Conservation (phyloP, 2,329 filamentous ascomycete genomes). For the Stemphylium vesicarium region DNA sequence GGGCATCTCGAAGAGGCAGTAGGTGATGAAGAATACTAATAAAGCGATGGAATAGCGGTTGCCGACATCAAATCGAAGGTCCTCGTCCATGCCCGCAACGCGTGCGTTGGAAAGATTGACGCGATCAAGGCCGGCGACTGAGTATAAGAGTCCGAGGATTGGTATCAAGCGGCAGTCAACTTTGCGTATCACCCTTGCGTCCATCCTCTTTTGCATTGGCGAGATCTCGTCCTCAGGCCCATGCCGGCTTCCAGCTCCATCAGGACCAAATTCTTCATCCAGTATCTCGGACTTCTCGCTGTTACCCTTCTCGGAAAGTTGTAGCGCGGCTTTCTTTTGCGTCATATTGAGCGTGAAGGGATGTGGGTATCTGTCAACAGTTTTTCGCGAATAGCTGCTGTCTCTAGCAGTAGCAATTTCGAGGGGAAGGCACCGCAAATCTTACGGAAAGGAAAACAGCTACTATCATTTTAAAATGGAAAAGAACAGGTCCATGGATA, state of each 20-base stretch:
- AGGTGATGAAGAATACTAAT: slow-evolving; percentile 18
- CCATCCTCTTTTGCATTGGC: background rate
- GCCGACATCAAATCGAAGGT: slow-evolving; percentile 21
- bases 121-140: slow-evolving; percentile 25
- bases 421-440: background rate
- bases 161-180: slow-evolving; percentile 46
- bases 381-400: too few species aligned
- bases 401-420: background rate
- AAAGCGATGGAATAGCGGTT: slow-evolving; percentile 21
- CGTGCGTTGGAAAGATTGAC: slow-evolving; percentile 25
- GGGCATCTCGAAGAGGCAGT: slow-evolving; percentile 36
- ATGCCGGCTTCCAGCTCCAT: background rate
- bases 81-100: slow-evolving; percentile 23
- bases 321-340: background rate
- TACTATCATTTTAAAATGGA: background rate
- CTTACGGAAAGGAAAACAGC: background rate
- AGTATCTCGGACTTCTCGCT: background rate
- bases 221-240: background rate
- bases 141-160: slow-evolving; percentile 40
- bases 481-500: background rate
- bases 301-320: background rate
- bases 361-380: too few species aligned
- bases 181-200: slow-evolving; percentile 26
- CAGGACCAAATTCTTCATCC: background rate
- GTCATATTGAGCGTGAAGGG: background rate